These are phyloP conservation scores for Dentipellis fragilis DNA, from an alignment of 768 basidiomycete genomes.

Conservation along the genomic window DNA sequence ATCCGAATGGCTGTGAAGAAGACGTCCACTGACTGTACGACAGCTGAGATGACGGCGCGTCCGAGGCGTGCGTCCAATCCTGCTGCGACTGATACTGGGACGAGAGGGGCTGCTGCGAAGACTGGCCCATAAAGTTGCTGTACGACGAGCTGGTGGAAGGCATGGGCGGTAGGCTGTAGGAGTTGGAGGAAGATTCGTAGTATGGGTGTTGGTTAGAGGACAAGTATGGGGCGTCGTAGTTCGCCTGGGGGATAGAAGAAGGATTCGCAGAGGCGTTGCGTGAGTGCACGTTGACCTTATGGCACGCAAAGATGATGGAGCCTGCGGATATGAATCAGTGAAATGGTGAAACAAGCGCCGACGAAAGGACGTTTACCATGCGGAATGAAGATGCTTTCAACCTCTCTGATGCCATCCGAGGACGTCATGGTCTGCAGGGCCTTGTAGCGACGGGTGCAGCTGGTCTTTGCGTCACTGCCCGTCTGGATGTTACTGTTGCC, in stretches of 20 bases:
- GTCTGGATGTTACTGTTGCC: constrained; percentile 32
- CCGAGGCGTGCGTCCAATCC: constrained; percentile 7
- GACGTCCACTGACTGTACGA: constrained; percentile 16
- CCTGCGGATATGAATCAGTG: constrained; percentile 27
- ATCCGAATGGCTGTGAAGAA: constrained; percentile 7
- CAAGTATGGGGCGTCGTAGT: constrained; percentile 18
- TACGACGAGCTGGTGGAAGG: constrained; percentile 13
- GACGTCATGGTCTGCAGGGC: constrained; percentile 49
- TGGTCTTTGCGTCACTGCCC: constrained; percentile 69
- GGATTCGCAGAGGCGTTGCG: constrained; percentile 14
- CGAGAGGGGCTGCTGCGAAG: constrained; percentile 6
- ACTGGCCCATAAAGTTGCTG: constrained; percentile 8
- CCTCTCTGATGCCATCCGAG: constrained; percentile 47
- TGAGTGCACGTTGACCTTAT: constrained; percentile 42
- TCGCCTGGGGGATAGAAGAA: constrained; percentile 10
- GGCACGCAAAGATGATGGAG: constrained; percentile 64
- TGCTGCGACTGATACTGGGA: constrained; percentile 10
- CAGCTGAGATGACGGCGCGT: constrained; percentile 27
- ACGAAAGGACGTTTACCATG: constrained; percentile 47
- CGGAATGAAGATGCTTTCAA: constrained; percentile 85
- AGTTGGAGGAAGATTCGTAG: constrained; percentile 16
- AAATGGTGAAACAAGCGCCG: constrained; percentile 5
- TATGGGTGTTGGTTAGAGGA: constrained; percentile 17
- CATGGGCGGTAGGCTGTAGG: constrained; percentile 19
- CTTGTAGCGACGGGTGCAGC: constrained; percentile 78